Percentiles rank a stretch among this genome's conserved stretches.
phyloP scores from a whole-genome alignment of 2,329 filamentous ascomycete species.

The Cephalotrichum gorgonifer region DNA sequence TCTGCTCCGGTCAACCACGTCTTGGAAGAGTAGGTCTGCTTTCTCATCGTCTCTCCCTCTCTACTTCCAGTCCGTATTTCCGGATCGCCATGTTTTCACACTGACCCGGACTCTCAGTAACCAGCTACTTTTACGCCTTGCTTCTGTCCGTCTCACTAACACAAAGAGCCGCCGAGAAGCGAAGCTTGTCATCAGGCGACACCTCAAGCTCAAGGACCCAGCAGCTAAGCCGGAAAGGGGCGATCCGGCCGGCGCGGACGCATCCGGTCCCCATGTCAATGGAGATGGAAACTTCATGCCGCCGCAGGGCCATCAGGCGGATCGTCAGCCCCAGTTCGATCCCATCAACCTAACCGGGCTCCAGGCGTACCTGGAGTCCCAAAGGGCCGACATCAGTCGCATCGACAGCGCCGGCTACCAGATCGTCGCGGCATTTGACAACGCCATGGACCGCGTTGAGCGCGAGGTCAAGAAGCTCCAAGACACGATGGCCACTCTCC shows the following conservation, averaged over 20 bases:
- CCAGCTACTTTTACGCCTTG: slow-evolving; percentile 22
- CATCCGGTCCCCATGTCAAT: neutral
- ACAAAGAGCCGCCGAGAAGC: neutral
- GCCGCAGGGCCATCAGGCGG: neutral
- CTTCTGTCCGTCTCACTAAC: slow-evolving; percentile 16
- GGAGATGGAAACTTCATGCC: neutral
- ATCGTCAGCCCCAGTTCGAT: slow-evolving; percentile 1
- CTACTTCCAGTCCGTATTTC: neutral
- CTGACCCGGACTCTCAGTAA: slow-evolving; percentile 15
- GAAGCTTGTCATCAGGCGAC: slow-evolving; percentile 16
- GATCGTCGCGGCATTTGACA: slow-evolving; percentile 24
- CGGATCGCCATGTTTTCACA: neutral
- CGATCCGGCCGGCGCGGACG: neutral
- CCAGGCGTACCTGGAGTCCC: slow-evolving; percentile 20
- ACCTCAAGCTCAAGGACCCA: slow-evolving; percentile 18
- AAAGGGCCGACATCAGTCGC: slow-evolving; percentile 22
- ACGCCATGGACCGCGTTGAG: slow-evolving; percentile 22
- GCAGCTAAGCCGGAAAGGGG: neutral
- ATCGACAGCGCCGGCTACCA: slow-evolving; percentile 25
- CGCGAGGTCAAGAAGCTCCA: slow-evolving; percentile 20
- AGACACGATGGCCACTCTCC: slow-evolving; percentile 16
- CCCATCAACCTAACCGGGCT: slow-evolving; percentile 16
- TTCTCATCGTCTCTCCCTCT: neutral
- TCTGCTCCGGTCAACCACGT: slow-evolving; percentile 23
- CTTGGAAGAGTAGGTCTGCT: slow-evolving; percentile 21